Evolutionary conservation across 1,284 basidiomycete genomes (phyloP).

Genomic region (Moesziomyces sp.): DNA sequence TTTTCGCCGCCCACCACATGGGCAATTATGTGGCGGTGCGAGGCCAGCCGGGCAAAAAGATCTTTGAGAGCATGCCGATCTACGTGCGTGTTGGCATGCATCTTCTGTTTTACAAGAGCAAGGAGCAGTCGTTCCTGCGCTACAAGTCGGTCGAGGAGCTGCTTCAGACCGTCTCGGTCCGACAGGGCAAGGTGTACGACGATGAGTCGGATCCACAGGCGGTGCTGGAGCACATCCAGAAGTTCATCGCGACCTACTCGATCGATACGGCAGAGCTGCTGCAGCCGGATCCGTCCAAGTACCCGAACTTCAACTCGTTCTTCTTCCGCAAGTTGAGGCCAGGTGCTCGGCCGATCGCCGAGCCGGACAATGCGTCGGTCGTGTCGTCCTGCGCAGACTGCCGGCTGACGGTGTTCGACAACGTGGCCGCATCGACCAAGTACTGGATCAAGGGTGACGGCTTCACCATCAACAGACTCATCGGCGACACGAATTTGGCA

Average conservation of each 20-base stretch:
- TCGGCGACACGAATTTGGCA: slow-evolving; percentile 74
- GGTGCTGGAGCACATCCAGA: slow-evolving; percentile 83
- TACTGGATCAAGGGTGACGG: slow-evolving; percentile 98
- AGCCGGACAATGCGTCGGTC: slow-evolving; percentile 78
- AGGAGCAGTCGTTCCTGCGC: slow-evolving; percentile 86
- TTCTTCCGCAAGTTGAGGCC: slow-evolving; percentile 92
- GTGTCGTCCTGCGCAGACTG: slow-evolving; percentile 92
- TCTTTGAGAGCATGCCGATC: slow-evolving; percentile 77
- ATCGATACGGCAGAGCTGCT: slow-evolving; percentile 84
- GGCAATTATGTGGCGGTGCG: slow-evolving; percentile 61
- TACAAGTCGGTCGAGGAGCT: slow-evolving; percentile 90
- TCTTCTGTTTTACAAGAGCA: slow-evolving; percentile 94
- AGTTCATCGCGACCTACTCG: slow-evolving; percentile 90
- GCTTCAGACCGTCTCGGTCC: slow-evolving; percentile 45
- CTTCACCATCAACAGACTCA: slow-evolving; percentile 81
- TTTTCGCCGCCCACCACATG: slow-evolving; percentile 53
- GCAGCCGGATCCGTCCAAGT: slow-evolving; percentile 72
- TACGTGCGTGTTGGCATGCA: slow-evolving; percentile 93
- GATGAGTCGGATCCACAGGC: slow-evolving; percentile 88
- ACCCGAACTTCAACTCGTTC: slow-evolving; percentile 89
- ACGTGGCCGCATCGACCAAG: slow-evolving; percentile 82
- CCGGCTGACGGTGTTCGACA: slow-evolving; percentile 90
- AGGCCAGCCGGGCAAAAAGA: slow-evolving; percentile 39
- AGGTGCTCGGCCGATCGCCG: slow-evolving; percentile 80
- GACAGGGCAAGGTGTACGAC: slow-evolving; percentile 71